These are phyloP conservation scores for Hylodesmum podocarpum DNA, from an alignment of 306 rosid genomes.

Conservation along the genomic window DNA sequence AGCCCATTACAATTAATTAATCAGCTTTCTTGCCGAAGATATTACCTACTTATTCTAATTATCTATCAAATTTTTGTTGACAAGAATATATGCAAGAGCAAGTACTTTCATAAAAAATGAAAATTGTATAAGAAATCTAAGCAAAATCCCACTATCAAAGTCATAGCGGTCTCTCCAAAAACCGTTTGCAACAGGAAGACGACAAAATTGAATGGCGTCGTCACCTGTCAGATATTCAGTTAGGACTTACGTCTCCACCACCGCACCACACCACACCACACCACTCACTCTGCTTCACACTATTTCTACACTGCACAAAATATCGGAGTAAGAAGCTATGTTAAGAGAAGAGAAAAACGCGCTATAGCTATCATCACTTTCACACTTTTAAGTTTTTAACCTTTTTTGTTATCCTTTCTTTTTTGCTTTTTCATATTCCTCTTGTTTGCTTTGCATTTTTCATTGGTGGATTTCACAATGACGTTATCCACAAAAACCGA, in stretches of 20 bases:
- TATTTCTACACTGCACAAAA: conserved; percentile 11
- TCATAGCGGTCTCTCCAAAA: neutral
- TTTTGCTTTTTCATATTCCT: conserved; percentile 23
- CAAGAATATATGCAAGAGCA: too few species aligned
- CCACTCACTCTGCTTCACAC: neutral
- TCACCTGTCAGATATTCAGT: conserved; percentile 25
- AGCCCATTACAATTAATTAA: too few species aligned
- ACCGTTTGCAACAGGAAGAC: conserved; percentile 1
- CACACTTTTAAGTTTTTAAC: neutral
- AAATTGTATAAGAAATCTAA: too few species aligned
- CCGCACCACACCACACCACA: too few species aligned
- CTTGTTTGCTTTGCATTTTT: neutral
- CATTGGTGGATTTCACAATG: conserved; percentile 20
- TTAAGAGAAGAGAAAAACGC: neutral
- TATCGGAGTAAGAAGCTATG: conserved; percentile 1
- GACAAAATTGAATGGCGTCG: conserved; percentile 28
- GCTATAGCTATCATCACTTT: neutral
- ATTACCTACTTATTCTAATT: too few species aligned
- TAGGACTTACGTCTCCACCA: neutral
- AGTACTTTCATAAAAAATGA: too few species aligned
- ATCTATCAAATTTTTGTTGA: too few species aligned
- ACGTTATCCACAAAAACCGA: conserved; percentile 17
- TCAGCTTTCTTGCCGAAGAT: too few species aligned
- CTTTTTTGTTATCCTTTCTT: neutral
- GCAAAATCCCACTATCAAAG: too few species aligned